Base-by-base conservation (phyloP, 768 basidiomycete genomes). In the Rhodotorula graminis region DNA sequence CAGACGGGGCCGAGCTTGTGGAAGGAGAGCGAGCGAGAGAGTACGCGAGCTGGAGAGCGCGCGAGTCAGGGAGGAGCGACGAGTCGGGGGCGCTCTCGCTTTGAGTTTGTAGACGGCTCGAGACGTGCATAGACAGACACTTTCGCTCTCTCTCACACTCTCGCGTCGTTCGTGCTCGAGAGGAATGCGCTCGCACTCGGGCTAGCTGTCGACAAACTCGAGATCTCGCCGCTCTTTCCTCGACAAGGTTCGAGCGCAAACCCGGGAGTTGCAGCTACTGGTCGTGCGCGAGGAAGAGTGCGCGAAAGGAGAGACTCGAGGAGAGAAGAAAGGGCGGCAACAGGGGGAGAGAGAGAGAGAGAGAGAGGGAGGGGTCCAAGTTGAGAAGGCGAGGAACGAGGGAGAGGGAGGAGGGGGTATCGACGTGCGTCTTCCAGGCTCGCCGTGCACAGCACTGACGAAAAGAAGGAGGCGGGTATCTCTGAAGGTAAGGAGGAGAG, bases 51-150 rank as follows among this genome's bases (percentile, higher is more conserved):
- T 4, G 8, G 27, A n/a, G n/a, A 42, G 40, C 15, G n/a, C n/a
- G n/a, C n/a, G n/a, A n/a, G n/a, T n/a, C n/a, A n/a, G n/a, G n/a
- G n/a, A n/a, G n/a, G n/a, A n/a, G n/a, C n/a, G n/a, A n/a, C 9
- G 65, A 66, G 53, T 66, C 65, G 46, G 53, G 58, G 25, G 53
- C 62, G 55, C 27, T 71, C 2, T 0, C 15, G n/a, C 21, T 37
- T 9, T 37, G 37, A 37, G 37, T 37, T 37, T 68, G 7, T 49
- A 49, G 37, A 50, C 21, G 27, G 10, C 21, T 18, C 53, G 18
- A 52, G n/a, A 55, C 42, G 16, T 46, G 53, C 47, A 3, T 12
- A 9, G 50, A 67, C 49, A 60, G 65, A 61, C 66, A 67, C 59
- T 67, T 37, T 3, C 33, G 23, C 1, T 2, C 19, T 18, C 42